phyloP scores from a whole-genome alignment of 257 asterid species.

The Nicotiana attenuata region DNA sequence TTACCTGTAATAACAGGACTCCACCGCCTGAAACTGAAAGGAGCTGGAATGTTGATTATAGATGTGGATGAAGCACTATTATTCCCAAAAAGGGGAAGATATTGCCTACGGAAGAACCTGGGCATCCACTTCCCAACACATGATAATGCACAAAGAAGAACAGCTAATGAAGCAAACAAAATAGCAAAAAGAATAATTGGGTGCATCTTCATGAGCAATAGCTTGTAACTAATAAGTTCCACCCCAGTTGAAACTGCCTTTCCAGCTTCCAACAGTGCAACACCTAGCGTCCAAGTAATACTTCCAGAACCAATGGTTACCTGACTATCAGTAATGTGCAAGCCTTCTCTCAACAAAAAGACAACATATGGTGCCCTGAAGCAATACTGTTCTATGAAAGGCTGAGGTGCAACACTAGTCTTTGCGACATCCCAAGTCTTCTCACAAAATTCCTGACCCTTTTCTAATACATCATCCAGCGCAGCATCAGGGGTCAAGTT shows the following conservation, averaged over 20 bases:
- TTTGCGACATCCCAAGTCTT: constrained; percentile 68
- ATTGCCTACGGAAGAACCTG: constrained; percentile 47
- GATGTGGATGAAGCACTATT: constrained; percentile 42
- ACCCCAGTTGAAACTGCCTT: constrained; percentile 48
- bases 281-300: constrained; percentile 97
- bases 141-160: constrained; percentile 46
- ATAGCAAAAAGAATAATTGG: constrained; percentile 32
- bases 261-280: constrained; percentile 92
- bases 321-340: constrained; percentile 69
- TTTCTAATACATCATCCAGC: constrained; percentile 31
- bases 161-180: constrained; percentile 50
- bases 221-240: constrained; percentile 38
- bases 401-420: constrained; percentile 82
- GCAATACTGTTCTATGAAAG: constrained; percentile 95
- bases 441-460: constrained; percentile 38
- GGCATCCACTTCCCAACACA: constrained; percentile 37
- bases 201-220: constrained; percentile 44
- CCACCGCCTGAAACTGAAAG: constrained; percentile 84
- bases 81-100: constrained; percentile 67
- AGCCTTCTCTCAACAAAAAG: constrained; percentile 78
- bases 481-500: constrained; percentile 34
- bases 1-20: constrained; percentile 82
- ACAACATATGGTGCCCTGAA: constrained; percentile 66
- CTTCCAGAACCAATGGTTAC: constrained; percentile 86
- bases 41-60: constrained; percentile 44